Base-by-base conservation (phyloP, 2,329 filamentous ascomycete species). In the Neospermospora avenae region DNA sequence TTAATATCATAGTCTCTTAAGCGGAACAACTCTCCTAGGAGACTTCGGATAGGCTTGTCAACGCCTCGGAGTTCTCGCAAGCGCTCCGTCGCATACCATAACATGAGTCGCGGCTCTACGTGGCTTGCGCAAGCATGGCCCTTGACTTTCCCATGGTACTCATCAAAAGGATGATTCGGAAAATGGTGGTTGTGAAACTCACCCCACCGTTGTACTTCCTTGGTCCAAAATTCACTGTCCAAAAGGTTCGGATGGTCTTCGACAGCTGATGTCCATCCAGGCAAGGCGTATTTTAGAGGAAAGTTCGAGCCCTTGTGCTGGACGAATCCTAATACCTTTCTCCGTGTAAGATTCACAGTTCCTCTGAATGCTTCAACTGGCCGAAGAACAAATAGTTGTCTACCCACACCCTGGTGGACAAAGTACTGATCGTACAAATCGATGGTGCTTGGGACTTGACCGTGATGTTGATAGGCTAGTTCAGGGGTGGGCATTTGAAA, bases 321-420 rank as follows among this genome's bases (percentile, higher is more conserved):
- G 31, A 62, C 49, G 11, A 62, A 62, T 3, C 60, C 60, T 31
- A 46, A 2, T 16, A 54, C 49, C n/a, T 61, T 61, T 7, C 35
- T 11, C 34, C 55, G 45, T 10, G 11, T 58, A 18, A 58, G 53
- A 8, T 54, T 57, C 4, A 7, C 34, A 20, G 35, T 55, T 10
- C 49, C 35, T 28, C 52, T 39, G 28, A 62, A 52, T 5, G 37
- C 55, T 6, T 58, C 49, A 11, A 59, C 20, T 2, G 56, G 49
- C 16, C 52, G 49, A 25, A 62, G 25, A 7, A 62, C 34, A 28
- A 56, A 58, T 3, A 61, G 11, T 14, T 49, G 42, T 6, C 44
- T 58, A 1, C 7, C 16, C 3, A 34, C 24, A 7, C 16, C 24
- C 11, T 35, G 49, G 45, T 61, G 41, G 14, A 53, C 37, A 20